phyloP scores from a whole-genome alignment of 768 basidiomycete species.

The Crepidotus variabilis region DNA sequence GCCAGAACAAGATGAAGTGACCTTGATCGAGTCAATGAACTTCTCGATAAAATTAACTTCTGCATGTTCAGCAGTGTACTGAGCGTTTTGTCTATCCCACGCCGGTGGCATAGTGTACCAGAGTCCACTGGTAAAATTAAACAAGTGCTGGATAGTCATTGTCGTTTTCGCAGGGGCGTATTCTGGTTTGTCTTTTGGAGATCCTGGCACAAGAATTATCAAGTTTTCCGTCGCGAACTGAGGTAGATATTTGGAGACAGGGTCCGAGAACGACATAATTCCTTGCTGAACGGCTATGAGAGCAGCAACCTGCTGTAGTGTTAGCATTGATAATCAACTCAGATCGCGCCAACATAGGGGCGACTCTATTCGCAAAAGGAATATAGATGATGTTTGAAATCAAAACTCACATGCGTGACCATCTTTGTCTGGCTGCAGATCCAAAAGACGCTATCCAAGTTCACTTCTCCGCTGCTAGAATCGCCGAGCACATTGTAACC shows the following conservation, averaged over 20 bases:
- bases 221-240: slow-evolving; percentile 15
- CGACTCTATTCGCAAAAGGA: neutral
- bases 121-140: slow-evolving; percentile 27
- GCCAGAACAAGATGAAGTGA: neutral
- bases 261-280: slow-evolving; percentile 16
- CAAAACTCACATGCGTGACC: slow-evolving; percentile 23
- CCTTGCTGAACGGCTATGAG: slow-evolving; percentile 24
- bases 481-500: slow-evolving; percentile 22
- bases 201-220: slow-evolving; percentile 15
- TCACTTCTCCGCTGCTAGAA: slow-evolving; percentile 19
- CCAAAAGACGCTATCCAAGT: slow-evolving; percentile 29
- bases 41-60: slow-evolving; percentile 5
- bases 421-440: slow-evolving; percentile 33
- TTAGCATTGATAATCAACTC: too few species aligned
- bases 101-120: slow-evolving; percentile 14
- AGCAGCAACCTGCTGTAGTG: slow-evolving; percentile 19
- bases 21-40: slow-evolving; percentile 17
- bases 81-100: slow-evolving; percentile 2
- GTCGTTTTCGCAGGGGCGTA: slow-evolving; percentile 16
- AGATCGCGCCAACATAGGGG: too few species aligned
- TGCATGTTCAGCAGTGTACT: slow-evolving; percentile 1
- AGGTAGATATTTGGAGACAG: slow-evolving; percentile 18
- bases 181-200: slow-evolving; percentile 7
- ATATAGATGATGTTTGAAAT: neutral
- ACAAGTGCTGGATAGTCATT: slow-evolving; percentile 20